Evolutionary conservation across 2,329 filamentous ascomycete genomes (phyloP).

Genomic region (Blastomyces parvus): DNA sequence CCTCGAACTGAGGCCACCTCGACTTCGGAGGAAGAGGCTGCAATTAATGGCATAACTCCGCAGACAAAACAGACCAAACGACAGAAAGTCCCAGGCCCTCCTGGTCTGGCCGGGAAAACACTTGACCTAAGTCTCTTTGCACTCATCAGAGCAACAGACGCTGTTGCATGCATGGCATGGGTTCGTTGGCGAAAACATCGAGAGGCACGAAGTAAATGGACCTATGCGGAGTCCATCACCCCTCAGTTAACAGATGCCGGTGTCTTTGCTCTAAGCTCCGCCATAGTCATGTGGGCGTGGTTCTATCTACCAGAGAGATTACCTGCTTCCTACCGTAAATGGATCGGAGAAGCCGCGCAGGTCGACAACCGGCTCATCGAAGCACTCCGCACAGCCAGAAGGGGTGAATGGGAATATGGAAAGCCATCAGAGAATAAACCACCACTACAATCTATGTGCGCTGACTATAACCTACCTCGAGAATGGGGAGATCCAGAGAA

Average conservation of each 20-base stretch:
- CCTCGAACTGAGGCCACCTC: conserved; percentile 5
- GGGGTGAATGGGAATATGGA: conserved; percentile 59
- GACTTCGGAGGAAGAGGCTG: conserved; percentile 8
- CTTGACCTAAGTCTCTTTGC: conserved; percentile 77
- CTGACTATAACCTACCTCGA: conserved; percentile 58
- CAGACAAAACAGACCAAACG: conserved; percentile 6
- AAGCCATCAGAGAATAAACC: conserved; percentile 60
- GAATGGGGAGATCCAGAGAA: conserved; percentile 62
- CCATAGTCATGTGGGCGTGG: conserved; percentile 82
- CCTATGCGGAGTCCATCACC: conserved; percentile 33
- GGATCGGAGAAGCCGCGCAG: conserved; percentile 68
- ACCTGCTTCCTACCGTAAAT: conserved; percentile 65
- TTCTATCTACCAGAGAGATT: conserved; percentile 65
- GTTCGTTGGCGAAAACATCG: conserved; percentile 34
- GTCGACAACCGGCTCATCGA: conserved; percentile 66
- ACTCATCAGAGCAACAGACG: conserved; percentile 60
- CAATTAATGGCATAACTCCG: conserved; percentile 1
- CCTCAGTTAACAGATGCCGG: conserved; percentile 51
- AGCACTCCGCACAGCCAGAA: conserved; percentile 58
- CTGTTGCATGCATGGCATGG: conserved; percentile 59
- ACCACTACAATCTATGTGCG: conserved; percentile 62
- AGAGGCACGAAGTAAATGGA: conserved; percentile 24
- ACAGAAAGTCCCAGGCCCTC: conserved; percentile 16
- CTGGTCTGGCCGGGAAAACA: conserved; percentile 56
- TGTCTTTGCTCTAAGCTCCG: conserved; percentile 62